phyloP scores from a whole-genome alignment of 208 protist species.

The Crithidia fasciculata region DNA sequence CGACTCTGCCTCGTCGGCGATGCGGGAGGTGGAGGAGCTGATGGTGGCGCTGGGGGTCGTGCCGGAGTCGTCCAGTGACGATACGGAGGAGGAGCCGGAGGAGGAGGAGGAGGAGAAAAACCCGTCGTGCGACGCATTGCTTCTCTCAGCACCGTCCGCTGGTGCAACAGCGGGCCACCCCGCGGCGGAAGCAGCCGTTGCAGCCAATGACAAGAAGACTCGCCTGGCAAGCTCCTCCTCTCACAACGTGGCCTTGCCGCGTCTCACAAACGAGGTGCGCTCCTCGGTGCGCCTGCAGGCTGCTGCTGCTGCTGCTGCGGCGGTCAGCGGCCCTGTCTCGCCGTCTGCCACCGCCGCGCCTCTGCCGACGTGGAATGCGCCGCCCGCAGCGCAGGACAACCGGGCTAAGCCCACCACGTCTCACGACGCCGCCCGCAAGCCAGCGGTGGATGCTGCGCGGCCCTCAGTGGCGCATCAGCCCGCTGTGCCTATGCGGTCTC shows the following conservation, averaged over 20 bases:
- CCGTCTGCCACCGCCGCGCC: background rate
- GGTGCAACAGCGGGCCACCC: background rate
- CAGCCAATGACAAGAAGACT: background rate
- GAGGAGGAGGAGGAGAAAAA: background rate
- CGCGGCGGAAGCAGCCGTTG: background rate
- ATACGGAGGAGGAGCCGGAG: background rate
- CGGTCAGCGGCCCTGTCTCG: background rate
- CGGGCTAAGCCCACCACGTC: background rate
- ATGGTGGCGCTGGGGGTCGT: constrained; percentile 12
- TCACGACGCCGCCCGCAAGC: too few species aligned
- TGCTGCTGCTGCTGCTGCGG: background rate
- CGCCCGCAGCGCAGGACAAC: background rate
- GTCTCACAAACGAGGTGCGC: background rate
- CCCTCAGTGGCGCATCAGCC: too few species aligned
- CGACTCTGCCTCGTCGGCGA: constrained; percentile 1
- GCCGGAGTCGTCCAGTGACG: background rate
- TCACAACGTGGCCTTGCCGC: background rate
- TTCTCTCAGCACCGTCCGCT: background rate
- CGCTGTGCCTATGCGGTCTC: too few species aligned
- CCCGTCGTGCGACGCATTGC: background rate
- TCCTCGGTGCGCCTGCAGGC: background rate
- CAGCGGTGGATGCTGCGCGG: too few species aligned
- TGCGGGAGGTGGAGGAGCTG: constrained; percentile 17
- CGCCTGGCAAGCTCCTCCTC: background rate
- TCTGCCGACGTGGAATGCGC: constrained; percentile 2